Conservation (phyloP, 495 filamentous ascomycete species). For the Lasiosphaeria hispida region DNA sequence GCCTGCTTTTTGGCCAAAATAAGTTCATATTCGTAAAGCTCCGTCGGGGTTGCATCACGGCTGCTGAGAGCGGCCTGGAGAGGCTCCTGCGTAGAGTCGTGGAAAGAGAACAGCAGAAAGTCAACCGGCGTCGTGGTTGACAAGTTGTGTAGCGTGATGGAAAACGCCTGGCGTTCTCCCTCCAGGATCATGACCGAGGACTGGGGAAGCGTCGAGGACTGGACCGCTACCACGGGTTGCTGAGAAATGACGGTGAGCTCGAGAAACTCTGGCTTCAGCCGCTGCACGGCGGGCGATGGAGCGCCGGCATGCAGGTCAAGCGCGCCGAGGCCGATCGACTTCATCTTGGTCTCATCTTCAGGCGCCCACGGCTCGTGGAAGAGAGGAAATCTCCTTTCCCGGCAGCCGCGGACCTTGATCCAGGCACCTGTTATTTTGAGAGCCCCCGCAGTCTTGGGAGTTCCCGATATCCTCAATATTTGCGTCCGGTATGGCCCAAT, state of each 20-base stretch:
- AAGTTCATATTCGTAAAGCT: slow-evolving; percentile 81
- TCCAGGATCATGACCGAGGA: slow-evolving; percentile 89
- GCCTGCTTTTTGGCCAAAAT: slow-evolving; percentile 73
- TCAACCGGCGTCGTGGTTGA: slow-evolving; percentile 72
- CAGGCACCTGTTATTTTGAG: slow-evolving; percentile 75
- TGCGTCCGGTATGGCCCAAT: slow-evolving; percentile 80
- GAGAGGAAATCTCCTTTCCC: slow-evolving; percentile 77
- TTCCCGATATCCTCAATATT: slow-evolving; percentile 67
- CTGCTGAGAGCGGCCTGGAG: slow-evolving; percentile 71
- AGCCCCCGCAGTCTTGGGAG: slow-evolving; percentile 61
- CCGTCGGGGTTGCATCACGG: slow-evolving; percentile 70
- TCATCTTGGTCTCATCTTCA: slow-evolving; percentile 68
- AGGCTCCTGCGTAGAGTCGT: slow-evolving; percentile 78
- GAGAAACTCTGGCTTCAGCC: slow-evolving; percentile 48
- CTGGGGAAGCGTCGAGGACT: slow-evolving; percentile 75
- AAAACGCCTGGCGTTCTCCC: slow-evolving; percentile 75
- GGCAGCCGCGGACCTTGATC: slow-evolving; percentile 77
- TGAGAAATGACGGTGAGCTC: slow-evolving; percentile 67
- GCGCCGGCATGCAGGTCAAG: slow-evolving; percentile 44
- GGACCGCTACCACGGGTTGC: slow-evolving; percentile 74
- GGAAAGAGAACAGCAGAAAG: slow-evolving; percentile 80
- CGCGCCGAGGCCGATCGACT: slow-evolving; percentile 64
- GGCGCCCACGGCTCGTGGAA: slow-evolving; percentile 75
- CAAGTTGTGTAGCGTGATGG: slow-evolving; percentile 74
- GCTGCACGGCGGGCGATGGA: slow-evolving; percentile 31